Percentiles rank a stretch among this genome's conserved stretches.
Evolutionary conservation across 2,329 filamentous ascomycete genomes (phyloP).

Genomic region (Colletotrichum godetiae): DNA sequence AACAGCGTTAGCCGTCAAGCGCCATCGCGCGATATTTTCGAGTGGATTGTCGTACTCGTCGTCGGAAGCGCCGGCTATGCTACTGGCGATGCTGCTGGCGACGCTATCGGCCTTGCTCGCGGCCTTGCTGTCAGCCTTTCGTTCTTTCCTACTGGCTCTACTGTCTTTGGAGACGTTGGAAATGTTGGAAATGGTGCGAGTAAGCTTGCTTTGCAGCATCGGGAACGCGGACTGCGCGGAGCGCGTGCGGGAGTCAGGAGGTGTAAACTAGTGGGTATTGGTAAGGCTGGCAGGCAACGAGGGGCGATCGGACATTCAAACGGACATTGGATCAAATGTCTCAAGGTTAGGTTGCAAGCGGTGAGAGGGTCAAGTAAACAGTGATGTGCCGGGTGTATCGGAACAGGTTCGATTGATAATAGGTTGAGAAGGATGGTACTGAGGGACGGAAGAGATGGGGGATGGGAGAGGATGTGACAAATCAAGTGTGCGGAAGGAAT

Average conservation of each 20-base stretch:
- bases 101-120: slow-evolving; percentile 19
- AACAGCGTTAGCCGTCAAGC: slow-evolving; percentile 53
- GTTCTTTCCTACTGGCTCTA: slow-evolving; percentile 17
- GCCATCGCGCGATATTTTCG: slow-evolving; percentile 56
- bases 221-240: slow-evolving; percentile 21
- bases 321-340: neutral
- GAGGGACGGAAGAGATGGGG: neutral
- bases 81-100: slow-evolving; percentile 40
- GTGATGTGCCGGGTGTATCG: slow-evolving; percentile 12
- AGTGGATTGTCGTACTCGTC: slow-evolving; percentile 55
- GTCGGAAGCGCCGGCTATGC: slow-evolving; percentile 40
- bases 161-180: slow-evolving; percentile 10
- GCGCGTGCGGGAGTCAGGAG: neutral
- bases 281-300: neutral
- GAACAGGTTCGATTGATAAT: slow-evolving; percentile 14
- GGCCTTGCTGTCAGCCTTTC: slow-evolving; percentile 12
- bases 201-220: slow-evolving; percentile 22
- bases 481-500: neutral
- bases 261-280: slow-evolving; percentile 1
- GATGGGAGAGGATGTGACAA: slow-evolving; percentile 18
- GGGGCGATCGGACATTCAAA: slow-evolving; percentile 5
- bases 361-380: neutral
- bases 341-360: neutral
- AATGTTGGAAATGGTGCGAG: slow-evolving; percentile 19
- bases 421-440: neutral